A percentile compares a stretch with the other conserved stretches of the same genome.
Conservation (phyloP, 345 rosid species). For the Capsella bursapastoris region DNA sequence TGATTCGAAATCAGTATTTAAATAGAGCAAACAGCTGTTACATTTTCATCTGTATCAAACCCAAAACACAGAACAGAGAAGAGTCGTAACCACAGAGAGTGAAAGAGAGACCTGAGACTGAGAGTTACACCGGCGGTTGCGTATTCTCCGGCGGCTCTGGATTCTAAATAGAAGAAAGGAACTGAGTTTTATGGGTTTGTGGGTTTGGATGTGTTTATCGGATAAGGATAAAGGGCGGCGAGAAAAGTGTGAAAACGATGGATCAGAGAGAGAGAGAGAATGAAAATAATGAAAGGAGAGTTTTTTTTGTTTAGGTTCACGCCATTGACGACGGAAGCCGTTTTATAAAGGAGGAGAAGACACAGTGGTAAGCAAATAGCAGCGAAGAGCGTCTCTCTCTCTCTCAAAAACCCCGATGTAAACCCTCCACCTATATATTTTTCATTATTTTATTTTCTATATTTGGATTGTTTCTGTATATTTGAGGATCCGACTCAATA, state of each 20-base stretch:
- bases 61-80: neutral
- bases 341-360: conserved; percentile 31
- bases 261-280: neutral
- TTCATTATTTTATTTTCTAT: neutral
- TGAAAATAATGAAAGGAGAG: conserved; percentile 12
- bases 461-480: conserved; percentile 2
- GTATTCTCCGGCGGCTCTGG: neutral
- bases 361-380: neutral
- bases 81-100: neutral
- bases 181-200: neutral
- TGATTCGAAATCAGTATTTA: neutral
- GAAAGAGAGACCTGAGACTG: conserved; percentile 29
- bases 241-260: conserved; percentile 38
- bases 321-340: conserved; percentile 40
- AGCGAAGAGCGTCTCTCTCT: neutral
- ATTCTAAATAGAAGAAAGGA: neutral
- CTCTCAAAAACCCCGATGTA: conserved; percentile 40
- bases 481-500: conserved; percentile 25
- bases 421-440: conserved; percentile 39
- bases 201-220: conserved; percentile 35
- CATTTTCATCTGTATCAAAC: conserved; percentile 28
- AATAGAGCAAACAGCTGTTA: conserved; percentile 8
- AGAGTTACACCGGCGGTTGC: neutral
- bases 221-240: conserved; percentile 42
- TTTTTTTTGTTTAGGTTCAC: conserved; percentile 16